Percentiles rank a stretch among this genome's conserved stretches.
Conservation (phyloP, 139 green algal species). For the Chlorella sp. region DNA sequence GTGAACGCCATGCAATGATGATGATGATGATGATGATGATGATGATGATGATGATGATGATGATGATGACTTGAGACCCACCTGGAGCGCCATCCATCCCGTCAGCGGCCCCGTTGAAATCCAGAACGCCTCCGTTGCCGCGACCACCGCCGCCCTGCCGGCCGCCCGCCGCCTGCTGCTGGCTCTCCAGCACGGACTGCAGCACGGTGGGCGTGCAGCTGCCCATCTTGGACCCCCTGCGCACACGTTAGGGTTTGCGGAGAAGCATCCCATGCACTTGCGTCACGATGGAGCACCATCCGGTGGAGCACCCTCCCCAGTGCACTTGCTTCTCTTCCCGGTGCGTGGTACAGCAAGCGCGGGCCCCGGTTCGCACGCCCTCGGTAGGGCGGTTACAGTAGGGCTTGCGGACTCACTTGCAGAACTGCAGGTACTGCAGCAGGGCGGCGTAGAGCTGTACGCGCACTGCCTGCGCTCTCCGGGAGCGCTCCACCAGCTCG, state of each 20-base stretch:
- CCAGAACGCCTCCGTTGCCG: neutral
- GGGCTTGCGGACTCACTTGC: too few relatives aligned
- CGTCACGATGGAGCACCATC: too few relatives aligned
- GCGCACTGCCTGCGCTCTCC: constrained; percentile 31
- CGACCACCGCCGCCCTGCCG: neutral
- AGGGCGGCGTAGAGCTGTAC: constrained; percentile 50
- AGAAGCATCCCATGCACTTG: too few relatives aligned
- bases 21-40: neutral
- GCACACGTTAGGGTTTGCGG: neutral
- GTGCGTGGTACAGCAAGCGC: too few relatives aligned
- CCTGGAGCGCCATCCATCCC: neutral
- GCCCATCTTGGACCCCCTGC: constrained; percentile 30
- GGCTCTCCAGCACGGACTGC: constrained; percentile 25
- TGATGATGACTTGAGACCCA: neutral
- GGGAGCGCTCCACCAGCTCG: constrained; percentile 18
- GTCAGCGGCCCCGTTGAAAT: too few relatives aligned
- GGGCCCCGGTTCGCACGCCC: too few relatives aligned
- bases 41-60: neutral
- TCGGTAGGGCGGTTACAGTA: too few relatives aligned
- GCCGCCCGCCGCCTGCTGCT: neutral
- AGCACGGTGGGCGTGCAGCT: constrained; percentile 22
- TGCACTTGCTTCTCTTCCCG: too few relatives aligned
- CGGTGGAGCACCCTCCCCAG: too few relatives aligned
- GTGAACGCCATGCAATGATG: neutral
- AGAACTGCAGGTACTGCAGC: constrained; percentile 58